Percentiles rank a stretch among this genome's conserved stretches.
These are phyloP conservation scores for Suhomyces yuchorum DNA, from an alignment of 1,139 yeast genomes.

Conservation along the genomic window DNA sequence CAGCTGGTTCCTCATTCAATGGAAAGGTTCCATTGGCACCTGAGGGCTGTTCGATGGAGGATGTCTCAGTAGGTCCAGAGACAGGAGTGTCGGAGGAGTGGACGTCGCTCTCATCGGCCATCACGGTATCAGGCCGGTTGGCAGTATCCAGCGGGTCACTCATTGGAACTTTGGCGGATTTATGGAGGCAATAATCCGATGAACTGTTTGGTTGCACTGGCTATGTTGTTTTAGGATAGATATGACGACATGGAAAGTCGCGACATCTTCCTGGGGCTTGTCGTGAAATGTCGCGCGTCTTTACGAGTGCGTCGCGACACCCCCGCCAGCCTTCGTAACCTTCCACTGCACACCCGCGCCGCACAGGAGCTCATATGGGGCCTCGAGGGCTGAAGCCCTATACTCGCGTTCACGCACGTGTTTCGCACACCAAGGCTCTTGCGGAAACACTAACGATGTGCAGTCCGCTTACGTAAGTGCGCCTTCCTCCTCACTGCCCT, in stretches of 20 bases:
- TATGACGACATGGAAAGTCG: slow-evolving; percentile 2
- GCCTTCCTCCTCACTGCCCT: slow-evolving; percentile 4
- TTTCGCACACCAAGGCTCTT: not conserved
- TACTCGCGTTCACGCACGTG: not conserved
- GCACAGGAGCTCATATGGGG: too few species aligned
- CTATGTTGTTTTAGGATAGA: slow-evolving; percentile 1
- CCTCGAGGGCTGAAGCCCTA: slow-evolving; percentile 8
- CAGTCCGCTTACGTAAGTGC: slow-evolving; percentile 7
- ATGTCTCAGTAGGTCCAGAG: not conserved
- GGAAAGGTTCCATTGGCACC: not conserved
- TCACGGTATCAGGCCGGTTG: slow-evolving; percentile 1
- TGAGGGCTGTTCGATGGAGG: not conserved
- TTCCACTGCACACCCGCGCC: too few species aligned
- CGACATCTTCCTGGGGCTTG: slow-evolving; percentile 1
- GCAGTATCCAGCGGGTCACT: slow-evolving; percentile 5
- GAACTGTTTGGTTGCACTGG: not conserved
- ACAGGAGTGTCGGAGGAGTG: not conserved
- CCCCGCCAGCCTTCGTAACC: too few species aligned
- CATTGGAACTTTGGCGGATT: slow-evolving; percentile 1
- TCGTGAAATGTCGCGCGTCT: not conserved
- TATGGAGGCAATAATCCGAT: not conserved
- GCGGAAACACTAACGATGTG: not conserved
- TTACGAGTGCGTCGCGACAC: not conserved
- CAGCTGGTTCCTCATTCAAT: not conserved
- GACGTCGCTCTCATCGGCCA: not conserved